These are phyloP conservation scores for Naganishia friedmannii DNA, from an alignment of 768 basidiomycete genomes.

Conservation along the genomic window DNA sequence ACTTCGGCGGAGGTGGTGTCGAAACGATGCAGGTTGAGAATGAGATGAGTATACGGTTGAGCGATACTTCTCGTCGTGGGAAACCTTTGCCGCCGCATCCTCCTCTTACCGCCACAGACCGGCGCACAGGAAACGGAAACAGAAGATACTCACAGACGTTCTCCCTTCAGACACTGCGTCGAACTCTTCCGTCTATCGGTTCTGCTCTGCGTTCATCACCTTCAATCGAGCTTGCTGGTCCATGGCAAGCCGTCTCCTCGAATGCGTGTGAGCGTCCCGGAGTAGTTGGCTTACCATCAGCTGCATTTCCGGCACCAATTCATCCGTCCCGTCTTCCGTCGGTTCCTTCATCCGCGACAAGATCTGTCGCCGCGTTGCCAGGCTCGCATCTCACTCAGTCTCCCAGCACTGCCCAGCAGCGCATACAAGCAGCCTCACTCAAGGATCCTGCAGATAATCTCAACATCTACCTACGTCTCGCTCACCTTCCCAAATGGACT, in stretches of 20 bases:
- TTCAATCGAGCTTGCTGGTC: background rate
- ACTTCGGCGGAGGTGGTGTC: background rate
- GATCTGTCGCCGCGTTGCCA: too few species aligned
- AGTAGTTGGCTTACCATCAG: too few species aligned
- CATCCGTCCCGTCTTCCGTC: too few species aligned
- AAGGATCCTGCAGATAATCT: constrained; percentile 30
- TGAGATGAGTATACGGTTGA: background rate
- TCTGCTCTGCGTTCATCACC: background rate
- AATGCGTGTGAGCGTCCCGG: too few species aligned
- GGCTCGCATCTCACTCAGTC: too few species aligned
- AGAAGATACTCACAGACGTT: background rate
- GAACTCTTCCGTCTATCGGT: constrained; percentile 1
- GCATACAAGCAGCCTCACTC: background rate
- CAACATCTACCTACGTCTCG: constrained; percentile 26
- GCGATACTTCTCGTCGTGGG: background rate
- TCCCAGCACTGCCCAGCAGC: background rate
- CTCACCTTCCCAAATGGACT: constrained; percentile 25
- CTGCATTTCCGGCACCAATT: too few species aligned
- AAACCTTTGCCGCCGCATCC: constrained; percentile 20
- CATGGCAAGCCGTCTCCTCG: too few species aligned
- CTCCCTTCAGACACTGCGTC: constrained; percentile 6
- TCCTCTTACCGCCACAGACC: background rate
- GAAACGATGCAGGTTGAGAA: background rate
- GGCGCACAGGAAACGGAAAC: background rate
- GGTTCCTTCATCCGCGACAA: too few species aligned